phyloP scores from a whole-genome alignment of 2,329 filamentous ascomycete genomes.

The Stemphylium vesicarium region DNA sequence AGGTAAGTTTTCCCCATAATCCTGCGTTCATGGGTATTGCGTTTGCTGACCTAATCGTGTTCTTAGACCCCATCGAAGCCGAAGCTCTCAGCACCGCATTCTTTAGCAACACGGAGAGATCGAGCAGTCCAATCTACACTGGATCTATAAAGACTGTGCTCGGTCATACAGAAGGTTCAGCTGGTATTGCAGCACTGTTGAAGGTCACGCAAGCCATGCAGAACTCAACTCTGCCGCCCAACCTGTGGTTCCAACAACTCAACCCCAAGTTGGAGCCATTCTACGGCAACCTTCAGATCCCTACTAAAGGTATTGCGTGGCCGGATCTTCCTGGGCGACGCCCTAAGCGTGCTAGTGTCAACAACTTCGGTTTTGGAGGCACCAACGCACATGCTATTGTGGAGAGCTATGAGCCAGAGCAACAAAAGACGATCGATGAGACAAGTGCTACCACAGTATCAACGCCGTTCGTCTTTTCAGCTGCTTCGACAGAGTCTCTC shows the following conservation, averaged over 20 bases:
- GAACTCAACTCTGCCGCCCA: constrained; percentile 40
- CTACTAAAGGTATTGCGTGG: constrained; percentile 14
- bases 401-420: constrained; percentile 19
- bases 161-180: constrained; percentile 51
- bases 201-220: constrained; percentile 44
- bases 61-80: constrained; percentile 30
- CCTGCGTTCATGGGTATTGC: constrained; percentile 4
- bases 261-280: constrained; percentile 39
- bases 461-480: constrained; percentile 3
- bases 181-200: constrained; percentile 48
- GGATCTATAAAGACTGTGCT: constrained; percentile 49
- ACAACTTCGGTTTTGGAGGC: constrained; percentile 37
- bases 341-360: constrained; percentile 26
- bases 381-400: constrained; percentile 39
- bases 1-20: constrained; percentile 38
- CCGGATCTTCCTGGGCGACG: constrained; percentile 3
- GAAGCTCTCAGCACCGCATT: constrained; percentile 17
- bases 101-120: constrained; percentile 4
- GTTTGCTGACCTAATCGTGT: background rate
- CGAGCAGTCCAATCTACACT: constrained; percentile 13
- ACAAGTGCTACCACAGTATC: background rate
- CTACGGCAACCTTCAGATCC: constrained; percentile 19
- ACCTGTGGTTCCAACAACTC: constrained; percentile 42
- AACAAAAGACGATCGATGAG: background rate
- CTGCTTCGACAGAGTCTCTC: background rate